Base-by-base conservation (phyloP, 2,329 filamentous ascomycete species). In the Arthrobotrys sphaeroides region DNA sequence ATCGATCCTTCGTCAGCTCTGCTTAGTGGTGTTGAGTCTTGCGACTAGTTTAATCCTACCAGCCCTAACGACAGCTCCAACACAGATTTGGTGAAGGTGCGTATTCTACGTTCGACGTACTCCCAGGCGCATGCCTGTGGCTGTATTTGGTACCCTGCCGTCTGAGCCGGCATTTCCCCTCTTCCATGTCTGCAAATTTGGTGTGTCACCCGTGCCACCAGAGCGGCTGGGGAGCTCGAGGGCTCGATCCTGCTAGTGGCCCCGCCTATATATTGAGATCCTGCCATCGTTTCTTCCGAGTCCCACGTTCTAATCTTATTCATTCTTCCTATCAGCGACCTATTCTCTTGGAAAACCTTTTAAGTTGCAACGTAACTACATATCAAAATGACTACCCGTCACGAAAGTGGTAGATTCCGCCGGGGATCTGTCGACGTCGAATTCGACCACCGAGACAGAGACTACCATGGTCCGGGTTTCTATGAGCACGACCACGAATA, bases 401-500 rank as follows among this genome's bases (percentile, higher is more conserved):
- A 75, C 64, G 72, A 75, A 42, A 59, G 26, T 22, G 67, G 68
- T 60, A 55, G 26, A 18, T 57, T 38, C 59, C 65, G 73, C n/a
- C 49, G 73, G 42, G 66, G 73, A 31, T 47, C 60, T 28, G 66
- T 72, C 33, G 73, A 77, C 16, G 73, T 77, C 40, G 73, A 70
- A 18, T 61, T 77, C 43, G 73, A 77, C 20, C 66, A 77, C n/a
- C 66, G 67, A 16, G 73, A 77, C 51, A 40, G 60, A n/a, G 67
- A 70, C 18, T 72, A 66, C 26, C 33, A 45, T 26, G 73, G 59
- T 28, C 73, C 73, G 33, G 73, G 73, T 53, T 72, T 36, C 53
- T 60, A 67, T 22, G 73, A 77, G 43, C 47, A 70, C 59, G 73
- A 77, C 26, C 67, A 70, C 26, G 73, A 77, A 43, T 77, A 77